These are phyloP conservation scores for Taphrina confusa DNA, from an alignment of 1,139 yeast species.

Conservation along the genomic window DNA sequence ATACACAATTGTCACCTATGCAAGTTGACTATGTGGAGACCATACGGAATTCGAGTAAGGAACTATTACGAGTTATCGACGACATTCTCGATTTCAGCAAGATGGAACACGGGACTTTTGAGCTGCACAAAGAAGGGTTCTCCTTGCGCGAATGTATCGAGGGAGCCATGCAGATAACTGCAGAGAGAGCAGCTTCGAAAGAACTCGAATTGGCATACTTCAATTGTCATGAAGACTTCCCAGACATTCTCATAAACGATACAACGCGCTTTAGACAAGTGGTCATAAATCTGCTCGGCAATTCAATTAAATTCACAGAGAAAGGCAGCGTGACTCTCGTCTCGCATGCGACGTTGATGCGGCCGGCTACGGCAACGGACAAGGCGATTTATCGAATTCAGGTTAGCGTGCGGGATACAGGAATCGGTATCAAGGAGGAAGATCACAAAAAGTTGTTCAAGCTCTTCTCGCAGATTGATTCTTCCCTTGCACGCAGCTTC, in stretches of 20 bases:
- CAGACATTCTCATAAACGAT: constrained; percentile 80
- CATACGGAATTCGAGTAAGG: constrained; percentile 74
- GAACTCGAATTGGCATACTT: constrained; percentile 36
- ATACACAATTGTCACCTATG: constrained; percentile 73
- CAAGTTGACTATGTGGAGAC: constrained; percentile 79
- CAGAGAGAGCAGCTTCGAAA: constrained; percentile 32
- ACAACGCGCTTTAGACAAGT: constrained; percentile 84
- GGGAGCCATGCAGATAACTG: constrained; percentile 34
- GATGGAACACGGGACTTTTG: constrained; percentile 77
- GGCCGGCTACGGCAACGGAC: not conserved
- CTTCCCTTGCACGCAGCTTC: constrained; percentile 57
- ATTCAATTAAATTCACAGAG: constrained; percentile 80
- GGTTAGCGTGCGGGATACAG: constrained; percentile 68
- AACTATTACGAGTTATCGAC: constrained; percentile 72
- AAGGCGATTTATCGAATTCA: constrained; percentile 50
- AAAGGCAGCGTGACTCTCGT: constrained; percentile 58
- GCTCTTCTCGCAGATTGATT: constrained; percentile 64
- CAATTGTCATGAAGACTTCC: constrained; percentile 42
- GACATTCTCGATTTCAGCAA: constrained; percentile 79
- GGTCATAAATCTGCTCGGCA: constrained; percentile 82
- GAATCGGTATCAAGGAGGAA: constrained; percentile 61
- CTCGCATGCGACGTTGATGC: constrained; percentile 34
- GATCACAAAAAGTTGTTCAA: constrained; percentile 57
- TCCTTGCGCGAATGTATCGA: constrained; percentile 47
- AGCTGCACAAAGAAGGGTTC: constrained; percentile 66